Evolutionary conservation across 2,329 filamentous ascomycete species (phyloP).

Genomic region (Cercospora citrullina): DNA sequence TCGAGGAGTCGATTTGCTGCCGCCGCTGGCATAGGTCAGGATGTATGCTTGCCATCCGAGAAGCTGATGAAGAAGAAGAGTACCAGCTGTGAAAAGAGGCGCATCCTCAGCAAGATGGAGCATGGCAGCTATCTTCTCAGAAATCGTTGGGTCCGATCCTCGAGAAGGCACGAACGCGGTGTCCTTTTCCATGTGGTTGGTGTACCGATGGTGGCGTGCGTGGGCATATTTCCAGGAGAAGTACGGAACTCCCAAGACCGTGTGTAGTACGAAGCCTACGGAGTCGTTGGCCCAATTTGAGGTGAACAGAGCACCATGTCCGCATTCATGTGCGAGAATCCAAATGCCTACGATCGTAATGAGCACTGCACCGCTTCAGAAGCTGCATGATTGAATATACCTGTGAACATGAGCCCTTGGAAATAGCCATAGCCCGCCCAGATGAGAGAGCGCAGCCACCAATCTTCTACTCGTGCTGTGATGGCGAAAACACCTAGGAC

Average conservation of each 20-base stretch:
- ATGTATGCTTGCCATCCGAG: conserved; percentile 36
- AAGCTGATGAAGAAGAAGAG: conserved; percentile 32
- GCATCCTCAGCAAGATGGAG: conserved; percentile 33
- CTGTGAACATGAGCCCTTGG: conserved; percentile 64
- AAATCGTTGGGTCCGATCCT: conserved; percentile 12
- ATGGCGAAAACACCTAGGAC: conserved; percentile 10
- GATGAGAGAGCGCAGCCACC: conserved; percentile 9
- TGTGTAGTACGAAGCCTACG: conserved; percentile 66
- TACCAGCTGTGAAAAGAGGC: conserved; percentile 26
- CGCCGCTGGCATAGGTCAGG: conserved; percentile 30
- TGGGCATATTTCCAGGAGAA: conserved; percentile 74
- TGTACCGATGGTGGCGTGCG: conserved; percentile 68
- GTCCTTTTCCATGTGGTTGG: conserved; percentile 41
- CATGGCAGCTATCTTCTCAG: conserved; percentile 11
- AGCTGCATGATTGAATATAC: background rate
- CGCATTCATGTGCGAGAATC: conserved; percentile 71
- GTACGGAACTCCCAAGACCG: conserved; percentile 66
- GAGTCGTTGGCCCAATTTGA: conserved; percentile 59
- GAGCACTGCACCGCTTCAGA: background rate
- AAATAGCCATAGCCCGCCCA: conserved; percentile 57
- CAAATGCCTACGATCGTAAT: conserved; percentile 55
- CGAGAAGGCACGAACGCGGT: conserved; percentile 41
- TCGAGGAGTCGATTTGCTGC: conserved; percentile 15
- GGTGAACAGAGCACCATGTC: conserved; percentile 67
- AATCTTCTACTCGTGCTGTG: conserved; percentile 4